Base-by-base conservation (phyloP, 2,329 filamentous ascomycete genomes). In the Talaromyces sp. region DNA sequence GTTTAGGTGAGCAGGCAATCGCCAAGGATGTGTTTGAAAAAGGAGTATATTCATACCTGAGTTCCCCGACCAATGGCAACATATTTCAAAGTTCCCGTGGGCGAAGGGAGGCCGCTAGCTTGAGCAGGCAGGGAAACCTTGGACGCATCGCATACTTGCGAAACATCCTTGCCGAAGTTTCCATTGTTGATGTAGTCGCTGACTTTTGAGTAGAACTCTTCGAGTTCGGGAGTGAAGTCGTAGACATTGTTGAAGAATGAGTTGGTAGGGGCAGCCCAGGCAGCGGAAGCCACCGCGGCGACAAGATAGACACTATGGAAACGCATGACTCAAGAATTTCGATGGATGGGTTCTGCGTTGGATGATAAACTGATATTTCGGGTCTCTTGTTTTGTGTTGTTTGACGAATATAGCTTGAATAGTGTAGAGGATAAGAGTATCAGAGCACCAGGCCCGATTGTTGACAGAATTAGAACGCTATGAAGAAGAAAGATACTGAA, bases 1-100 rank as follows among this genome's bases (percentile, higher is more conserved):
- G n/a, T 3, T 47, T 13, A 47, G 0, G 22, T 49, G 8, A 28
- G 49, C n/a, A 15, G 30, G 13, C 22, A 22, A 36, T 33, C 30
- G 19, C 22, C 55, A 27, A 17, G 52, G 52, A 27, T 22, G 25
- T 19, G 11, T 10, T 19, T 0, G 19, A n/a, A 9, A 7, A 53
- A 22, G 27, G 22, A n/a, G 22, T 32, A 33, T 33, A 19, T 44
- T 47, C 73, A 65, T 73, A 81, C 78, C 72, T 81, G 78, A 8
- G 90, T 95, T 63, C 93, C 93, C 52, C 91, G 88, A 69, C 93
- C 93, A 64, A 97, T 81, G 71, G 89, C 91, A 59, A 97, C 89
- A 76, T 96, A 91, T 71, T 85, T 84, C 57, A 96, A 81, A 3
- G 72, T 79, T 32, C 88, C 89, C 7, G 79, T 66, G 0, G 85